Evolutionary conservation across 257 asterid genomes (phyloP), one percentile per base, ranked within the genome.

Genomic region (Petrea volubilis): DNA sequence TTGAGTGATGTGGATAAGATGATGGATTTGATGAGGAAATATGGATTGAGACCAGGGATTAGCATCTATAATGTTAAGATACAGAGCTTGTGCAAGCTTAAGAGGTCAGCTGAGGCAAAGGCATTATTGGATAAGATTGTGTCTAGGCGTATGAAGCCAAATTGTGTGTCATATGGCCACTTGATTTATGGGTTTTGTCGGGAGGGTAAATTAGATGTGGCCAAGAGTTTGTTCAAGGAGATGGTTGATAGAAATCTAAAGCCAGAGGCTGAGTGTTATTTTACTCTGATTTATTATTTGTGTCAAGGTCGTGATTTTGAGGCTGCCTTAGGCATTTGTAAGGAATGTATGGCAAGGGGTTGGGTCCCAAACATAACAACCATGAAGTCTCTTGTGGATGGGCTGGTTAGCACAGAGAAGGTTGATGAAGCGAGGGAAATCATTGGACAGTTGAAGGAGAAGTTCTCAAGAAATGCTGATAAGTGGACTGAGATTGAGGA

Each of bases 401-500:
- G 97, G n/a, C 78, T 95, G 58, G 86, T 75, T 62, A 80, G 88
- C 75, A 76, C 79, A 46, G 86, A 77, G 7, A 90, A 84, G 74
- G 84, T 87, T 43, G 96, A 87, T 23, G 98, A 92, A 69, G 96
- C 98, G 0, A 86, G 33, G 77, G 88, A 84, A 46, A 80, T 95
- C 51, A 77, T 92, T 25, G 84, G 82, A 10, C 74, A 56, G 53
- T 23, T 92, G 75, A 95, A 92, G 88, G 95, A 83, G 90, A 92
- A 86, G 68, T 92, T 92, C 74, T 27, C 91, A 0, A 77, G 58
- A 59, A 75, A 77, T 58, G 86, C 85, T 58, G 98, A 92, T 64
- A 74, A 20, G 77, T 95, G 99, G 98, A 71, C 49, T 49, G 96
- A 84, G 82, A 83, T 92, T 77, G 98, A 95, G 73, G 96, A 87